Evolutionary conservation across 768 basidiomycete genomes (phyloP).

Genomic region (Rhizopogon rudus): DNA sequence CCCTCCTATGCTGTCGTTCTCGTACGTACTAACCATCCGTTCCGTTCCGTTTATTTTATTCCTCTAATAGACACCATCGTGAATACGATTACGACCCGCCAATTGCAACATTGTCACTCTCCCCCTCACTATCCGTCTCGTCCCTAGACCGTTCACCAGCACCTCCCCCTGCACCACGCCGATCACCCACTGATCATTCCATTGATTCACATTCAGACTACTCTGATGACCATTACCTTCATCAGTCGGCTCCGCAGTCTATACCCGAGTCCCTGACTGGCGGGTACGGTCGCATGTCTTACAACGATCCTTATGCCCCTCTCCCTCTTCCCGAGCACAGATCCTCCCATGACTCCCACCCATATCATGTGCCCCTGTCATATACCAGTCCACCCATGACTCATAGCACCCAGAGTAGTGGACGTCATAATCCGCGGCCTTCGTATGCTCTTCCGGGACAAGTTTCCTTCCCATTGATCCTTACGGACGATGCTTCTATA

Average conservation of each 20-base stretch:
- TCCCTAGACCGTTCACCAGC: too few relatives aligned
- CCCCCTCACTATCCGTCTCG: too few relatives aligned
- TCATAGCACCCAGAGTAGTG: slow-evolving; percentile 11
- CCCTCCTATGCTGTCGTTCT: slow-evolving; percentile 15
- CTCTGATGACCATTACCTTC: slow-evolving; percentile 35
- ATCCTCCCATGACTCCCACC: slow-evolving; percentile 28
- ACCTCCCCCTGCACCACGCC: too few relatives aligned
- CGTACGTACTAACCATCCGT: slow-evolving; percentile 26
- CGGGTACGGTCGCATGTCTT: too few relatives aligned
- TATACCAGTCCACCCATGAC: slow-evolving; percentile 24
- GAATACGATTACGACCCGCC: slow-evolving; percentile 40
- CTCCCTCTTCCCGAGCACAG: slow-evolving; percentile 24
- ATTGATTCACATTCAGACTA: slow-evolving; percentile 24
- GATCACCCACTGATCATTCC: slow-evolving; percentile 31
- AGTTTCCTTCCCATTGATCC: slow-evolving; percentile 32
- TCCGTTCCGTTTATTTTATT: slow-evolving; percentile 16
- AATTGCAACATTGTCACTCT: slow-evolving; percentile 48
- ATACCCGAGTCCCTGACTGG: too few relatives aligned
- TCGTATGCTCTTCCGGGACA: slow-evolving; percentile 35
- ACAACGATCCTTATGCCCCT: slow-evolving; percentile 20
- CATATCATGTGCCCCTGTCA: slow-evolving; percentile 21
- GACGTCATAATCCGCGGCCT: slow-evolving; percentile 22
- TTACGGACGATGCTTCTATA: slow-evolving; percentile 77
- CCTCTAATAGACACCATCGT: slow-evolving; percentile 28
- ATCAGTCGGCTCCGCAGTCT: slow-evolving; percentile 25